These are phyloP conservation scores for Malus sieversii DNA, from an alignment of 306 rosid genomes.

Conservation along the genomic window DNA sequence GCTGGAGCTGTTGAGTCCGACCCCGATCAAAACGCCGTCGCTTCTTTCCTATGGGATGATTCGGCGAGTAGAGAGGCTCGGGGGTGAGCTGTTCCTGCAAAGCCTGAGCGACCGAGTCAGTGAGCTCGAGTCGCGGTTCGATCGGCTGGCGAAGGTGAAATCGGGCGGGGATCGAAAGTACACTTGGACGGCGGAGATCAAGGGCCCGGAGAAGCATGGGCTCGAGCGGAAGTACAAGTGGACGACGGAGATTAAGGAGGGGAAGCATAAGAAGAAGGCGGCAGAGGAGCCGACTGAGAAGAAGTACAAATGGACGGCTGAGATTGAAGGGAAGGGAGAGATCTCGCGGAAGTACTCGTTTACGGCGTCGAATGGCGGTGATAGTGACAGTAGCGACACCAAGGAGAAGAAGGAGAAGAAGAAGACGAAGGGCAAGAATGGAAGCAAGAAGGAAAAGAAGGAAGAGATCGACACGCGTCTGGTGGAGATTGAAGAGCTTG, in stretches of 20 bases:
- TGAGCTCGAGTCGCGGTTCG: constrained; percentile 63
- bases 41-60: constrained; percentile 26
- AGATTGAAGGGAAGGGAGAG: constrained; percentile 63
- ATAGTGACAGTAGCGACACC: constrained; percentile 8
- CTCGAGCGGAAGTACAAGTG: constrained; percentile 67
- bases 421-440: constrained; percentile 28
- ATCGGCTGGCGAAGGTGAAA: constrained; percentile 33
- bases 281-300: constrained; percentile 19
- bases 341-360: constrained; percentile 49
- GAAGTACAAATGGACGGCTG: constrained; percentile 75
- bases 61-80: constrained; percentile 41
- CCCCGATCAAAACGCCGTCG: constrained; percentile 34
- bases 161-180: constrained; percentile 53
- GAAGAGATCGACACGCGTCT: constrained; percentile 36
- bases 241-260: constrained; percentile 59
- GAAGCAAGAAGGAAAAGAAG: constrained; percentile 39
- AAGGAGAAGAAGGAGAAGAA: constrained; percentile 33
- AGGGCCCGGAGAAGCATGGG: constrained; percentile 42
- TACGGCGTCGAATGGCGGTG: constrained; percentile 39
- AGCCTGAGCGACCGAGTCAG: constrained; percentile 54
- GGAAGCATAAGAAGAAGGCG: constrained; percentile 32
- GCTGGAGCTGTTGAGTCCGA: constrained; percentile 19
- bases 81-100: constrained; percentile 33
- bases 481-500: constrained; percentile 77
- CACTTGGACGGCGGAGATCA: constrained; percentile 79